Conservation (phyloP, 768 basidiomycete species). For the Boletus sensibilis region DNA sequence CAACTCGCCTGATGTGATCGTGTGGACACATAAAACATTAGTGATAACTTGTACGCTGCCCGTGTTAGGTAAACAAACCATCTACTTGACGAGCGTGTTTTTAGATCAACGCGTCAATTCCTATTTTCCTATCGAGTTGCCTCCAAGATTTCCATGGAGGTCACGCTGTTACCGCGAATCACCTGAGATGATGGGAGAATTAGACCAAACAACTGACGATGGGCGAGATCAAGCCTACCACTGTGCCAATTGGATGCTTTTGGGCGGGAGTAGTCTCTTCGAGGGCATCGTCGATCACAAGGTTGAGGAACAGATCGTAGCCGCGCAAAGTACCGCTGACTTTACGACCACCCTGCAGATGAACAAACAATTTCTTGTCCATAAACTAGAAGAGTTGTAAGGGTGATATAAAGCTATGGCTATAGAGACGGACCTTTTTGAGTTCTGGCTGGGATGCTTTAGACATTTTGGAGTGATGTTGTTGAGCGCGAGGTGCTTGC, state of each 20-base stretch:
- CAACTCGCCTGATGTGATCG: constrained; percentile 10
- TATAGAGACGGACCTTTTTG: constrained; percentile 75
- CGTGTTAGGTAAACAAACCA: constrained; percentile 3
- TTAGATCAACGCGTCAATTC: neutral
- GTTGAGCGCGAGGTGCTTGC: neutral
- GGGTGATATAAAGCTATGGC: neutral
- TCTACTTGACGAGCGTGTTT: constrained; percentile 6
- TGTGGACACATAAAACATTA: neutral
- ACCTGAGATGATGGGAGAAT: constrained; percentile 52
- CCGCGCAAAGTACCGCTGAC: constrained; percentile 94
- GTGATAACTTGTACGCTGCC: neutral
- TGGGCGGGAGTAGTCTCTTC: constrained; percentile 91
- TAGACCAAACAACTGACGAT: neutral
- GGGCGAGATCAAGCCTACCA: constrained; percentile 55
- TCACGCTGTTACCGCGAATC: constrained; percentile 94
- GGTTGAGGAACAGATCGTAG: constrained; percentile 97
- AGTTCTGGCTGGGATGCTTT: constrained; percentile 96
- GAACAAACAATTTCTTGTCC: constrained; percentile 96
- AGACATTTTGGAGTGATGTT: constrained; percentile 55
- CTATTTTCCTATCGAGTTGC: constrained; percentile 40
- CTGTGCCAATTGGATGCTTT: constrained; percentile 88
- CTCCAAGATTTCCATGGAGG: constrained; percentile 90
- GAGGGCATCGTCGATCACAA: constrained; percentile 92
- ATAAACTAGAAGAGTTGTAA: constrained; percentile 66
- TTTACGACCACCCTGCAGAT: constrained; percentile 92